Evolutionary conservation across 768 basidiomycete species (phyloP), one percentile per base, ranked within the genome.

Genomic region (Postia placenta): DNA sequence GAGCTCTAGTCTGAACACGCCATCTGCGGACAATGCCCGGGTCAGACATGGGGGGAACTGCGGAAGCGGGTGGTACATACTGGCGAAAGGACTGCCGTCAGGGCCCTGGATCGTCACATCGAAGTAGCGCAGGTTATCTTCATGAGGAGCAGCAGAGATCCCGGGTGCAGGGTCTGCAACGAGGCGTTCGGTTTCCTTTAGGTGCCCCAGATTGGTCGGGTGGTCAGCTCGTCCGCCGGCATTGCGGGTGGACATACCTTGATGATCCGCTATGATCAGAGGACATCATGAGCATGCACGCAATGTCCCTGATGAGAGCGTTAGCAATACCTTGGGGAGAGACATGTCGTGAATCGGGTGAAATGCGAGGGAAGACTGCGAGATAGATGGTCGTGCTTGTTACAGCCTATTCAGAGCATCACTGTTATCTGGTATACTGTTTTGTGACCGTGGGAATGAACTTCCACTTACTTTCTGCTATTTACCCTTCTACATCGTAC

Each of bases 81-180:
- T 63, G 62, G 79, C 78, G 65, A 97, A 99, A 1, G 96, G 94
- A 61, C 92, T 94, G 23, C 90, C 92, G 53, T 83, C 88, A 1
- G 96, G 96, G 22, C 96, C 96, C 60, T 91, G 78, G 57, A 99
- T 95, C 38, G 91, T 87, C 43, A 99, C 96, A 73, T 99, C 93
- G 70, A 99, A 99, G 74, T 99, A 97, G 45, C 96, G 79, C 49
- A 99, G 73, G 69, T 99, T 99, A 63, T 99, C 96, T 2, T 98
- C 93, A 58, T 98, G 96, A 2, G 96, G 94, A 4, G 74, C 68
- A 17, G 96, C 96, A n/a, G 90, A 81, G 50, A 99, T 98, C 45
- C 96, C 96, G 19, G 96, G 96, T 2, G 94, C 94, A 17, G 95
- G 93, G 71, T 99, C 96, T 37, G 91, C 85, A 39, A 95, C 85